Conservation (phyloP, 495 filamentous ascomycete species). For the Friedmanniomyces simplex region DNA sequence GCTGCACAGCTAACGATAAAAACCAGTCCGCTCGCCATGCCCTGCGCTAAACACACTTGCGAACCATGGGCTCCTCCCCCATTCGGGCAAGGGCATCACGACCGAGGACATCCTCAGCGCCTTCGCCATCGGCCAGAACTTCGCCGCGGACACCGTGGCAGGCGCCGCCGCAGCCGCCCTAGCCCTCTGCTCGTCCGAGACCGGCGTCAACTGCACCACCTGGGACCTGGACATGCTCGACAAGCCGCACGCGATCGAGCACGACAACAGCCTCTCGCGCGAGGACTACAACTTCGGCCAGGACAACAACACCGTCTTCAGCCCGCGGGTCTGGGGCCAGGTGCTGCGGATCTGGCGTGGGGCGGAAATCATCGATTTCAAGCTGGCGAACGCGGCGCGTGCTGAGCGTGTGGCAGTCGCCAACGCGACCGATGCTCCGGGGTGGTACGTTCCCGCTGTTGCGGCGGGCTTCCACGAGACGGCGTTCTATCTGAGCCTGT, state of each 20-base stretch:
- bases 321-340: neutral
- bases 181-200: conserved; percentile 32
- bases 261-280: conserved; percentile 37
- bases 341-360: neutral
- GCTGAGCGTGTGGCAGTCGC: neutral
- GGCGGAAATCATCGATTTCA: neutral
- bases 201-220: conserved; percentile 38
- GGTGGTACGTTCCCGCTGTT: neutral
- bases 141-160: conserved; percentile 15
- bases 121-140: conserved; percentile 35
- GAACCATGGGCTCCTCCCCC: conserved; percentile 20
- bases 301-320: conserved; percentile 2
- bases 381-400: neutral
- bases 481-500: neutral
- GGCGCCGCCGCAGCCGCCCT: neutral
- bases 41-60: conserved; percentile 21
- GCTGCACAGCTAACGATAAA: neutral
- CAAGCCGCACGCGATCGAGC: conserved; percentile 40
- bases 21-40: conserved; percentile 18
- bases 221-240: conserved; percentile 41
- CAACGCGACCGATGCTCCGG: neutral
- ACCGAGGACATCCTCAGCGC: conserved; percentile 28
- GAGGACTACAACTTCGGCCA: conserved; percentile 1
- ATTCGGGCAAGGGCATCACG: conserved; percentile 33
- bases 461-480: neutral